Base-by-base conservation (phyloP, 2,329 filamentous ascomycete genomes). In the Pseudonectria foliicola region DNA sequence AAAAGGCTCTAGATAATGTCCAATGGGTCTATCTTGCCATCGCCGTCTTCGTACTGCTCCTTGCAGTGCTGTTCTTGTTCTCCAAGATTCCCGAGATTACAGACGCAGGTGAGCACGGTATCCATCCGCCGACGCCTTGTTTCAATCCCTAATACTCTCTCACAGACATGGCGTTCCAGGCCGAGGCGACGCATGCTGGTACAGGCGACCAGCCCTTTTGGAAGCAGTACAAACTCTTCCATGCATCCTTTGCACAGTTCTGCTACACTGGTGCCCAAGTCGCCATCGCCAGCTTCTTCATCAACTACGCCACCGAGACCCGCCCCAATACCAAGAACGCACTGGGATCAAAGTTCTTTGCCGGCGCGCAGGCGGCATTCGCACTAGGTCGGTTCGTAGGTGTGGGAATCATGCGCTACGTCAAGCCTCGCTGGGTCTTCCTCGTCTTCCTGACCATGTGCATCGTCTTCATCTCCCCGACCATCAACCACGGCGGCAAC, bases 11-110 rank as follows among this genome's bases (percentile, higher is more conserved):
- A 3, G 67, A 69, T 44, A 78, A 80, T 37, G 83, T 88, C 2
- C 82, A 88, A 58, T 88, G 79, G 76, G 80, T 85, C 1, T 88
- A 88, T 47, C 71, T 85, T 4, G 75, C 77, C 30, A 84, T 88
- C 40, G 82, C 80, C 4, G 65, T 73, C 51, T 87, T 87, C 43
- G 83, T 87, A 23, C 76, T 77, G 44, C 50, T 76, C 3, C 68
- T 88, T 3, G 81, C 80, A 3, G 56, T 67, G 5, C 63, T 80
- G n/a, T 84, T 86, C 56, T 81, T 76, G 60, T 55, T 85, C 27
- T 74, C 76, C 7, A 69, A 69, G 10, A 80, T 85, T 36, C 82
- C 82, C 6, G 82, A 87, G 56, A 78, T 87, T 48, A 85, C 81
- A 0, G 63, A 66, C 37, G 61, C 59, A 14, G 60, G 60, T 60